Evolutionary conservation across 2,329 filamentous ascomycete genomes (phyloP).

Genomic region (Colletotrichum zoysiae): DNA sequence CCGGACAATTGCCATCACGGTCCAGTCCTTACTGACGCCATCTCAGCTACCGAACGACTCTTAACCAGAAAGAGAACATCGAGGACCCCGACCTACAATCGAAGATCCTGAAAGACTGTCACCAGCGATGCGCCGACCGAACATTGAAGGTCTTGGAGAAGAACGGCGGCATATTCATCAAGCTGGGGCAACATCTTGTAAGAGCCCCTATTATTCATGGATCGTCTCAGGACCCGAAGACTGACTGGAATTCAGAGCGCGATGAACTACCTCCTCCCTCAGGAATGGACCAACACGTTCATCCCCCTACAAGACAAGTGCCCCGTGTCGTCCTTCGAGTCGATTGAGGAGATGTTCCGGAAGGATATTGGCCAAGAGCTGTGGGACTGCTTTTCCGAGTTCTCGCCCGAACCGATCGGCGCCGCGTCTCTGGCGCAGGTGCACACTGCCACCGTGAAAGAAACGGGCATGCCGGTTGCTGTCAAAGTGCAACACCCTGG

Average conservation of each 20-base stretch:
- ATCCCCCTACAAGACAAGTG: conserved; percentile 96
- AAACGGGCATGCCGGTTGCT: conserved; percentile 86
- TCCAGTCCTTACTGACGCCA: conserved; percentile 46
- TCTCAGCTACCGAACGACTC: conserved; percentile 84
- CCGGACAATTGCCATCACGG: too few species aligned
- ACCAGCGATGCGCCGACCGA: conserved; percentile 90
- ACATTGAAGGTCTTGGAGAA: conserved; percentile 90
- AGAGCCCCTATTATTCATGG: conserved; percentile 30
- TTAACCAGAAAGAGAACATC: conserved; percentile 76
- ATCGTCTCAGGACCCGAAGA: neutral
- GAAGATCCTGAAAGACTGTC: conserved; percentile 82
- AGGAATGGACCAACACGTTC: conserved; percentile 95
- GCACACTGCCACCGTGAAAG: conserved; percentile 86
- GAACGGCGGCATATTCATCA: conserved; percentile 99
- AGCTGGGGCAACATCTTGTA: conserved; percentile 92
- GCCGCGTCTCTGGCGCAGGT: conserved; percentile 96
- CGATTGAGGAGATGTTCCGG: conserved; percentile 87
- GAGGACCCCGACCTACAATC: conserved; percentile 74
- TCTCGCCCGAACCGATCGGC: conserved; percentile 84
- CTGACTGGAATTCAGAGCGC: conserved; percentile 72
- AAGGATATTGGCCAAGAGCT: conserved; percentile 84
- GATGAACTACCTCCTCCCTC: conserved; percentile 92
- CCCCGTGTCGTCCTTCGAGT: conserved; percentile 89
- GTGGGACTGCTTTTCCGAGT: conserved; percentile 87
- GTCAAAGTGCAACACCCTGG: conserved; percentile 97